Base-by-base conservation (phyloP, 2,329 filamentous ascomycete genomes). In the Bipolaris victoriae region DNA sequence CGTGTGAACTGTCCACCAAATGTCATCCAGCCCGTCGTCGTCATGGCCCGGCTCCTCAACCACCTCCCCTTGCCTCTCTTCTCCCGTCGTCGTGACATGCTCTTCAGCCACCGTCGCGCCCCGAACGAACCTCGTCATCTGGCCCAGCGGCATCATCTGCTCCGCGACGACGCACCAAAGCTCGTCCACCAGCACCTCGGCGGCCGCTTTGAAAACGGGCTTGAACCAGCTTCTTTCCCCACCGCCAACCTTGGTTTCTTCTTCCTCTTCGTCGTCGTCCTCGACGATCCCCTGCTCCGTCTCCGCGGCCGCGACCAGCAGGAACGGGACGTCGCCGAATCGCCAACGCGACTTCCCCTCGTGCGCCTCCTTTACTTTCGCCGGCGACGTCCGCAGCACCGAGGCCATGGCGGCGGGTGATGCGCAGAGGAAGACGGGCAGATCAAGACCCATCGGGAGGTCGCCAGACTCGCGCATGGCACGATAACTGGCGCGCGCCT, bases 391-490 rank as follows among this genome's bases (percentile, higher is more conserved):
- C 48, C 36, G 48, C 22, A 50, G 48, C 36, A 50, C 48, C 13
- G 36, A 50, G 48, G 36, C 48, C 48, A 50, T 22, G 48, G 36
- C 48, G 48, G 48, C 48, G 48, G 48, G 48, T 50, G 48, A 50
- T 50, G 48, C 48, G 29, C 48, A 50, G 48, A 50, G 48, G 48
- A 50, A 50, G 48, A 50, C 22, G 48, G 48, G 48, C 36, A 50
- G 36, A 41, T 50, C 26, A 36, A 50, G 48, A 50, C 48, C 48
- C 36, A 36, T 41, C 36, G 36, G 48, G 48, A 50, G 48, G 36
- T 41, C 48, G 48, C 48, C 48, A 50, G 48, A 50, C 48, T 50
- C 48, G 36, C 48, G 36, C 48, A 50, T 50, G 48, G 36, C 48
- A 22, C 48, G 48, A 50, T 50, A 50, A 50, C 22, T 50, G 48